Evolutionary conservation across 768 basidiomycete species (phyloP).

Genomic region (Termitomyces heimii): DNA sequence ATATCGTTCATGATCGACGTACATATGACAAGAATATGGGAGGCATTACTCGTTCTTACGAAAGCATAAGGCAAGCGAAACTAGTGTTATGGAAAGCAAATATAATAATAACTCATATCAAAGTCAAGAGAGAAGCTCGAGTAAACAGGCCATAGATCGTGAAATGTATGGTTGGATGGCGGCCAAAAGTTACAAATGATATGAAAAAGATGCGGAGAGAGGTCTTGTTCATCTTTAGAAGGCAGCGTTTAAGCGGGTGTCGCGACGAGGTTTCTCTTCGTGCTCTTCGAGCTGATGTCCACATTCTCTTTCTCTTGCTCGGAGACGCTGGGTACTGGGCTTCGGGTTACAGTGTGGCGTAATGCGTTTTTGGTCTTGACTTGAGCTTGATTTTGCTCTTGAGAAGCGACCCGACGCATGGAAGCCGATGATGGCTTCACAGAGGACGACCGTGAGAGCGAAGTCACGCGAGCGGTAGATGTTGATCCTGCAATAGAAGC

Average conservation of each 20-base stretch:
- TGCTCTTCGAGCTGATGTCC: slow-evolving; percentile 21
- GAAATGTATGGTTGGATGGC: not conserved
- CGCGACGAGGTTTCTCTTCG: slow-evolving; percentile 26
- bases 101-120: slow-evolving; percentile 17
- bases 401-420: slow-evolving; percentile 27
- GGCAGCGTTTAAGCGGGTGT: slow-evolving; percentile 18
- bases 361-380: slow-evolving; percentile 23
- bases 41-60: not conserved
- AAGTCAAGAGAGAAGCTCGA: not conserved
- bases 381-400: slow-evolving; percentile 22
- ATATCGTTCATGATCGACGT: not conserved
- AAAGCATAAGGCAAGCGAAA: slow-evolving; percentile 17
- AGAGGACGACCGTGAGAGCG: slow-evolving; percentile 30
- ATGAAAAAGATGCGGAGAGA: slow-evolving; percentile 1
- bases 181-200: slow-evolving; percentile 2
- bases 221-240: not conserved
- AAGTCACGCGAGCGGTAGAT: slow-evolving; percentile 26
- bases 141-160: not conserved
- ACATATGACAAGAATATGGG: not conserved
- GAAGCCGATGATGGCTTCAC: slow-evolving; percentile 27
- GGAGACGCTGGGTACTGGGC: slow-evolving; percentile 31
- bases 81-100: slow-evolving; percentile 17
- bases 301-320: slow-evolving; percentile 59
- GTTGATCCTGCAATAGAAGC: slow-evolving; percentile 31
- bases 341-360: slow-evolving; percentile 27